Percentiles rank a stretch among this genome's conserved stretches.
phyloP scores from a whole-genome alignment of 2,329 filamentous ascomycete species.

The Pseudocercospora musae region DNA sequence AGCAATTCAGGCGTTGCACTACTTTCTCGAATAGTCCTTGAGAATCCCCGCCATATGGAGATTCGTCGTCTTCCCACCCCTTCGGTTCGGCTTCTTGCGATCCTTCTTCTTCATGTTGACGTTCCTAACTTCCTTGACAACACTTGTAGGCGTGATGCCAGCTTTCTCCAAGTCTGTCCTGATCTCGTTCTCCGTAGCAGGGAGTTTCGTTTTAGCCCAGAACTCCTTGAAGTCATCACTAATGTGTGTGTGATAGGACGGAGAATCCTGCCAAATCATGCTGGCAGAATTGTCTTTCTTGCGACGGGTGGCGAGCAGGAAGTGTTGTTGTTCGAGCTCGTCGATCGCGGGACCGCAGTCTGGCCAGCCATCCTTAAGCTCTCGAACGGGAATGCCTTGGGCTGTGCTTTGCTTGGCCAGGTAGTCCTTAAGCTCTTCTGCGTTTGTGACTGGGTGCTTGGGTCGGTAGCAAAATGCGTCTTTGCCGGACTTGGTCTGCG shows the following conservation, averaged over 20 bases:
- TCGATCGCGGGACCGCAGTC: slow-evolving; percentile 76
- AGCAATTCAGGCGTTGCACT: not conserved
- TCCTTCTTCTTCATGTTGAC: slow-evolving; percentile 52
- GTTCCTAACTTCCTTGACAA: slow-evolving; percentile 65
- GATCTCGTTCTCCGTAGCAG: slow-evolving; percentile 67
- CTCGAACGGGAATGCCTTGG: slow-evolving; percentile 76
- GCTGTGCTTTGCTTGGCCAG: slow-evolving; percentile 80
- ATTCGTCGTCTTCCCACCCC: slow-evolving; percentile 79
- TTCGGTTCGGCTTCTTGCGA: slow-evolving; percentile 71
- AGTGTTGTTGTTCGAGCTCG: slow-evolving; percentile 71
- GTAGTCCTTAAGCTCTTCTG: slow-evolving; percentile 72
- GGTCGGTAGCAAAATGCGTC: slow-evolving; percentile 79
- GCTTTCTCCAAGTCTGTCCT: slow-evolving; percentile 72
- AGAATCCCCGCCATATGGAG: slow-evolving; percentile 80
- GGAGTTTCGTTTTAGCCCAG: slow-evolving; percentile 79
- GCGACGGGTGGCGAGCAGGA: slow-evolving; percentile 79
- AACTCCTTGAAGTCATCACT: slow-evolving; percentile 79
- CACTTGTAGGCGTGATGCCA: slow-evolving; percentile 79
- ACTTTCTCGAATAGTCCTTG: slow-evolving; percentile 59
- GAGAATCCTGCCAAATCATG: slow-evolving; percentile 86
- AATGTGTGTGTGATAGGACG: slow-evolving; percentile 52
- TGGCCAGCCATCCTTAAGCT: slow-evolving; percentile 94
- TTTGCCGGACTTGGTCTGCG: slow-evolving; percentile 44
- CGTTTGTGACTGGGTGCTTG: slow-evolving; percentile 75
- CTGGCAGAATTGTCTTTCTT: slow-evolving; percentile 88